These are phyloP conservation scores for Microbotryum intermedium DNA, from an alignment of 1,284 basidiomycete species.

Conservation along the genomic window DNA sequence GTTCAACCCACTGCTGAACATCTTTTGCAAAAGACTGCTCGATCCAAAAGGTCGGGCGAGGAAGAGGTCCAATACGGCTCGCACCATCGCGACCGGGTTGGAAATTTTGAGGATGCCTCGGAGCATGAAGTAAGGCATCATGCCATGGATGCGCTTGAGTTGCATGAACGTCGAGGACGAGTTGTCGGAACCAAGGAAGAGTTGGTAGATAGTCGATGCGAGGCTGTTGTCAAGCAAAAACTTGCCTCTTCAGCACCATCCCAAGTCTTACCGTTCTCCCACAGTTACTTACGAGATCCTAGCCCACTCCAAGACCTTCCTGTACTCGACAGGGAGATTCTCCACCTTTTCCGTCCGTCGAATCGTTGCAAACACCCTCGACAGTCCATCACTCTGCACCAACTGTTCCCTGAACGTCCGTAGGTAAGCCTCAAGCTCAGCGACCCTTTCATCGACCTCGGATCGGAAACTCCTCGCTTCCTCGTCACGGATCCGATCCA, in stretches of 20 bases:
- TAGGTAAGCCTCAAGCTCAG: conserved; percentile 74
- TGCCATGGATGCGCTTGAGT: conserved; percentile 84
- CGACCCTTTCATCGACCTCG: conserved; percentile 79
- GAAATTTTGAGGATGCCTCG: conserved; percentile 85
- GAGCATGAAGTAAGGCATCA: conserved; percentile 97
- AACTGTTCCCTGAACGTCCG: conserved; percentile 85
- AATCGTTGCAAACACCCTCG: conserved; percentile 76
- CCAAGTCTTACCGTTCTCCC: conserved; percentile 9
- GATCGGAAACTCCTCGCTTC: conserved; percentile 74
- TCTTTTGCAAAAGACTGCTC: conserved; percentile 78
- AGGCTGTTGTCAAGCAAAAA: conserved; percentile 46
- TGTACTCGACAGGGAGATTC: conserved; percentile 74
- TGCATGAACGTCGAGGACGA: conserved; percentile 80
- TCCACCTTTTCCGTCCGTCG: conserved; percentile 68
- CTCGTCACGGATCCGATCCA: conserved; percentile 80
- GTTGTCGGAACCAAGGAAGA: conserved; percentile 85
- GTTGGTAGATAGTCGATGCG: conserved; percentile 91
- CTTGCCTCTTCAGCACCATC: not conserved
- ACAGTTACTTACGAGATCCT: conserved; percentile 70
- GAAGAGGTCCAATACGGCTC: conserved; percentile 86
- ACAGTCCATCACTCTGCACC: conserved; percentile 80
- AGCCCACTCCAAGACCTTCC: conserved; percentile 90
- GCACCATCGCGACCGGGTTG: conserved; percentile 94
- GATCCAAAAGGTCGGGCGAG: conserved; percentile 96
- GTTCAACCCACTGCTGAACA: conserved; percentile 84